Base-by-base conservation (phyloP, 441 rosid species). In the Lepidium campestre region DNA sequence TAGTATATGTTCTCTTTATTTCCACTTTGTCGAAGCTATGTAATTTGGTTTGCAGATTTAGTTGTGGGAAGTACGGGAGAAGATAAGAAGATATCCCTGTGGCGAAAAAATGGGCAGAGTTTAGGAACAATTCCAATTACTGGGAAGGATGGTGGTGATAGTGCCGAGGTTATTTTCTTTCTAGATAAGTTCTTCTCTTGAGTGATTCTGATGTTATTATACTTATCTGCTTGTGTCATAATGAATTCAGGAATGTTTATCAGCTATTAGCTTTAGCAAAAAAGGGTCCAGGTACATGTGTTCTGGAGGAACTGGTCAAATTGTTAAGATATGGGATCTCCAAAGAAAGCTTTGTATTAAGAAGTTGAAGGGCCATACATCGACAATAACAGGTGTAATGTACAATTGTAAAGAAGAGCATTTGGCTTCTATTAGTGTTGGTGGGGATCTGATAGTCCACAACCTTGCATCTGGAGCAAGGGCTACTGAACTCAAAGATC, bases 331-430 rank as follows among this genome's bases (percentile, higher is more conserved):
- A 77, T 91, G 96, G 99, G 98, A 94, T 80, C 79, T 94, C 75
- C 97, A 94, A 80, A 81, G 90, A 72, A 91, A 86, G 71, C 85
- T 91, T 55, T 91, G 98, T 67, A 87, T 91, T 65, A 94, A 90
- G 80, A 82, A 94, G 90, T 81, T 90, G 81, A 94, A 63, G 86
- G 98, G 99, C 76, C 98, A 94, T 81, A 81, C 85, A 25, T 81
- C 75, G 80, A 80, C 91, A 18, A 86, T 94, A 72, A 90, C 97
- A 1, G 93, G 93, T 48, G 97, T 82, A 42, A 80, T 90, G 90
- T 91, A 91, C 86, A 94, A 94, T 61, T 90, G 94, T 77, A 94
- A 91, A 81, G 99, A 94, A 58, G 97, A 94, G 70, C 91, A 91
- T 80, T 78, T 91, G 90, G 99, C 98, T 64, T 94, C 97, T 63